phyloP scores from a whole-genome alignment of 805 yeast genomes.

The Ogataea haglerorum region DNA sequence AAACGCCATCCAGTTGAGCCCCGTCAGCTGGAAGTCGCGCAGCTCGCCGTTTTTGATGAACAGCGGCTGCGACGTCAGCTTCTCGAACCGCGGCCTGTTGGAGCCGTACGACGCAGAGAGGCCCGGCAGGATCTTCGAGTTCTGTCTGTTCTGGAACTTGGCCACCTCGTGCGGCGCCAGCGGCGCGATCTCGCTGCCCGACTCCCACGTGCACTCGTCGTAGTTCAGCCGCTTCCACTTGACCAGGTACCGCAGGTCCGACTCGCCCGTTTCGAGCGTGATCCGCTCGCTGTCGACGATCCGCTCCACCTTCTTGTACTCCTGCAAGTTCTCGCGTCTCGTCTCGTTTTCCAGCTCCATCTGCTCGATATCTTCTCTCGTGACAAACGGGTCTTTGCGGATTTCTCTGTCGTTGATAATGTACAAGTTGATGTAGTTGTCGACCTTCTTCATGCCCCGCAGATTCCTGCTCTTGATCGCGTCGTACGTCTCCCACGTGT shows the following conservation, averaged over 20 bases:
- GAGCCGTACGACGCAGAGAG: slow-evolving; percentile 73
- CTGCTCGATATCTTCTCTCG: slow-evolving; percentile 88
- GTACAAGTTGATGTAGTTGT: slow-evolving; percentile 80
- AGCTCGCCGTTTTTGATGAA: slow-evolving; percentile 88
- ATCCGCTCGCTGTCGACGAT: slow-evolving; percentile 82
- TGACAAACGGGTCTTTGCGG: slow-evolving; percentile 74
- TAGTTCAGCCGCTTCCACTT: slow-evolving; percentile 93
- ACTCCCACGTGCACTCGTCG: slow-evolving; percentile 97
- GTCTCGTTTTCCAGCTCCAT: slow-evolving; percentile 91
- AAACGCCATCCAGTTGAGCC: slow-evolving; percentile 99
- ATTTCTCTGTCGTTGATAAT: slow-evolving; percentile 72
- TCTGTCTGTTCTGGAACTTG: slow-evolving; percentile 73
- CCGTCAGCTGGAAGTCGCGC: slow-evolving; percentile 96
- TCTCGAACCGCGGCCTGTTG: slow-evolving; percentile 83
- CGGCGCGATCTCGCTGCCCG: slow-evolving; percentile 80
- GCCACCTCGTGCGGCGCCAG: slow-evolving; percentile 81
- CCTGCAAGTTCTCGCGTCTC: slow-evolving; percentile 75
- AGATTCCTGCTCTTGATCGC: slow-evolving; percentile 40
- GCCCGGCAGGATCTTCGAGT: slow-evolving; percentile 81
- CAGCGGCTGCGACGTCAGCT: slow-evolving; percentile 79
- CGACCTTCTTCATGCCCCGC: slow-evolving; percentile 82
- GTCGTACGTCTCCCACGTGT: slow-evolving; percentile 83
- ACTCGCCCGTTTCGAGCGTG: slow-evolving; percentile 55
- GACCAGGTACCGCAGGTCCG: slow-evolving; percentile 74
- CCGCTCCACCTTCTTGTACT: slow-evolving; percentile 83